Evolutionary conservation across 2,329 filamentous ascomycete species (phyloP), one percentile per base, ranked within the genome.

Genomic region (Paracoccidioides brasiliensis): DNA sequence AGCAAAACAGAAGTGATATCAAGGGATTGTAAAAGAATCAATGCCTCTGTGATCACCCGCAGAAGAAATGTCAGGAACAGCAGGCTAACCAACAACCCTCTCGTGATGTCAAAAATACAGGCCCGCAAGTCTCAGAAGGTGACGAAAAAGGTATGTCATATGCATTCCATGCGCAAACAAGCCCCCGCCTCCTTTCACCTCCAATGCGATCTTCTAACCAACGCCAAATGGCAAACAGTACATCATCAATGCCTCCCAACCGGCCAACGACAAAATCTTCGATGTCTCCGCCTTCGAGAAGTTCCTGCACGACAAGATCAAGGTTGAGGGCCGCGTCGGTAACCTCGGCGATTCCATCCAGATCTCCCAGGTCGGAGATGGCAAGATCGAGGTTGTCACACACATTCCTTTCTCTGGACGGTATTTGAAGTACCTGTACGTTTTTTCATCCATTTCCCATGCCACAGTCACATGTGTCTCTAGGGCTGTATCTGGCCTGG

Each of bases 301-400:
- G 85, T 98, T 98, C 87, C 88, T 98, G 63, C 90, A 96, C 83
- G 93, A 97, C 79, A 90, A 88, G 80, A 95, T 98, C 85, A 98
- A 98, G 88, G 90, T 98, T 69, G 93, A 96, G 67, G 91, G 91
- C 80, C 91, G 90, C 73, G 90, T 91, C 72, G 90, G 90, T 69
- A 97, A 98, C 85, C 87, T 98, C 67, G 93, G 93, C 74, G 93
- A 97, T 72, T 83, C 80, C 74, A 84, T 98, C 72, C 79, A 83
- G 73, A 93, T 98, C 81, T 84, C 83, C 72, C 88, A 95, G 82
- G 78, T 84, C 70, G 90, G 88, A 66, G 93, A 96, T 71, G 93
- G 91, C 78, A 96, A 96, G 85, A 86, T 98, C 73, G 90, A 97
- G 84, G 85, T 98, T 74, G 85, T 94, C 73, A 85, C 91, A 67